Percentiles rank a stretch among this genome's conserved stretches.
These are phyloP conservation scores for Ogataea trehalophila DNA, from an alignment of 805 yeast species.

Conservation along the genomic window DNA sequence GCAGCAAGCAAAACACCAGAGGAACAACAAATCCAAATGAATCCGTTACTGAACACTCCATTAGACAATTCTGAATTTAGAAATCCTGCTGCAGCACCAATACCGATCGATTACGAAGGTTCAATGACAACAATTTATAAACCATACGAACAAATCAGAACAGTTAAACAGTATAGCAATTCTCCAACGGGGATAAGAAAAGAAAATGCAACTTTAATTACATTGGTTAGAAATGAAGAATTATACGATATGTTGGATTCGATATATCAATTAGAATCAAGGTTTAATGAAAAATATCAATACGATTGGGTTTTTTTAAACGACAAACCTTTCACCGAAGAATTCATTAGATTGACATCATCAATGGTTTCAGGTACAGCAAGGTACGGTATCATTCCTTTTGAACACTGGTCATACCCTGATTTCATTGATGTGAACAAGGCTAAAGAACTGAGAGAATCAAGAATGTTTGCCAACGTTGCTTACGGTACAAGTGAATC, in stretches of 20 bases:
- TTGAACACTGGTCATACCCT: constrained; percentile 51
- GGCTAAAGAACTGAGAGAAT: constrained; percentile 34
- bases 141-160: constrained; percentile 23
- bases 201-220: constrained; percentile 57
- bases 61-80: constrained; percentile 18
- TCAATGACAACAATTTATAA: constrained; percentile 17
- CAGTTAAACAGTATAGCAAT: constrained; percentile 10
- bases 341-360: constrained; percentile 36
- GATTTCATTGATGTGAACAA: constrained; percentile 36
- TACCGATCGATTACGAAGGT: constrained; percentile 17
- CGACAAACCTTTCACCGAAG: constrained; percentile 40
- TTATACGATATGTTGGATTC: constrained; percentile 36
- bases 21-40: background rate
- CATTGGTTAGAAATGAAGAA: constrained; percentile 40
- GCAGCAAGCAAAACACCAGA: background rate
- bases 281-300: constrained; percentile 35
- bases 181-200: constrained; percentile 22
- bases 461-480: constrained; percentile 33
- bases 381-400: constrained; percentile 42
- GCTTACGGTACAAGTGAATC: constrained; percentile 61
- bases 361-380: constrained; percentile 40
- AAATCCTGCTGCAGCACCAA: constrained; percentile 20
- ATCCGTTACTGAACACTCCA: constrained; percentile 9
- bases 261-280: constrained; percentile 34
- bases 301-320: constrained; percentile 48